These are phyloP conservation scores for Telfairia occidentalis DNA, from an alignment of 331 rosid species.

Conservation along the genomic window DNA sequence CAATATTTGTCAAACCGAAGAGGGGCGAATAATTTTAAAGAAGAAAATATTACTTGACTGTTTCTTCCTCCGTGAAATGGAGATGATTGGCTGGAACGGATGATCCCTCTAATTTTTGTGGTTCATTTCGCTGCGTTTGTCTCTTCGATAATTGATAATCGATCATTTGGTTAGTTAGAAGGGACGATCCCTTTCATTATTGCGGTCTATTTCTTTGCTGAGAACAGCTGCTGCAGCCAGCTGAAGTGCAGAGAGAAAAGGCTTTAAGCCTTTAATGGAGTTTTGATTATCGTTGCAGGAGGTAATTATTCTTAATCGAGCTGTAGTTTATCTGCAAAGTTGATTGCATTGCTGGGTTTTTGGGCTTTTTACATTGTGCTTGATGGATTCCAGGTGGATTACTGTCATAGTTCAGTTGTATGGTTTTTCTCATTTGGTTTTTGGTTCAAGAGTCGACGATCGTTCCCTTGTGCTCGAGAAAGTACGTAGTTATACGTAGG, in stretches of 20 bases:
- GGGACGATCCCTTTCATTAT: neutral
- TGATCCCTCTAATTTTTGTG: neutral
- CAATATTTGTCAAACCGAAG: conserved; percentile 4
- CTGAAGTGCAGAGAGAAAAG: neutral
- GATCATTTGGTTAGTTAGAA: neutral
- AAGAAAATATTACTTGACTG: neutral
- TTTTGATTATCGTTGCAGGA: neutral
- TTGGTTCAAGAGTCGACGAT: neutral
- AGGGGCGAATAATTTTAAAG: neutral
- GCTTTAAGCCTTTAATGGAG: conserved; percentile 1
- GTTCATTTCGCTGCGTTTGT: neutral
- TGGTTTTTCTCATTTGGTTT: neutral
- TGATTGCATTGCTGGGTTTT: neutral
- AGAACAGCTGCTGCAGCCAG: neutral
- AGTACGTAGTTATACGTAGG: neutral
- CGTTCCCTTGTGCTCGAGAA: neutral
- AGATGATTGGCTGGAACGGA: neutral
- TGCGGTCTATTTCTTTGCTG: neutral
- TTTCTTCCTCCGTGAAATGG: neutral
- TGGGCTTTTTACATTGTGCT: neutral
- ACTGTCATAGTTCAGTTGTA: neutral
- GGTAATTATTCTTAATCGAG: conserved; percentile 3
- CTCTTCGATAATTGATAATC: neutral
- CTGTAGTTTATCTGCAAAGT: neutral
- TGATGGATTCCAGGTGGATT: neutral